Percentiles rank a stretch among this genome's conserved stretches.
Conservation (phyloP, 75 land plant species). For the Cupressus sempervirens region DNA sequence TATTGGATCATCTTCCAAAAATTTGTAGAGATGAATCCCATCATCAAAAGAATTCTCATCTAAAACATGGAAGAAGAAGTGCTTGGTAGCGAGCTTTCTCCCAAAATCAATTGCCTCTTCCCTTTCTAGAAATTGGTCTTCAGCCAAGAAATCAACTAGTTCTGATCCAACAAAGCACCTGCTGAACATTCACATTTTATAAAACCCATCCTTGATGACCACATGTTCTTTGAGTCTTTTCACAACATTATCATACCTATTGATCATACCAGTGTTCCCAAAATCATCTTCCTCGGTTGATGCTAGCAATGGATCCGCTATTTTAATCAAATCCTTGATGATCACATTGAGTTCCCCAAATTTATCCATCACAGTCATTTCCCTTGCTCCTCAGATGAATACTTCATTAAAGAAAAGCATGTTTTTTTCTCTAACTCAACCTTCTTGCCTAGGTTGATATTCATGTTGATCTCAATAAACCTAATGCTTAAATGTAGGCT, state of each 20-base stretch:
- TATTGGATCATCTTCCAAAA: slow-evolving; percentile 74
- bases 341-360: slow-evolving; percentile 61
- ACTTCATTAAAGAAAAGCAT: slow-evolving; percentile 63
- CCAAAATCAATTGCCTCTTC: slow-evolving; percentile 79
- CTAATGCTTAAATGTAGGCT: slow-evolving; percentile 45
- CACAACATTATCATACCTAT: slow-evolving; percentile 62
- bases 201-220: slow-evolving; percentile 60
- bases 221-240: slow-evolving; percentile 55
- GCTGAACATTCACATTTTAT: slow-evolving; percentile 56
- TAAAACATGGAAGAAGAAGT: slow-evolving; percentile 63
- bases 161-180: slow-evolving; percentile 76
- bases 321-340: slow-evolving; percentile 39
- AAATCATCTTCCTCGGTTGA: slow-evolving; percentile 74
- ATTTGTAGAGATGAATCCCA: slow-evolving; percentile 74
- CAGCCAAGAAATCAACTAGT: slow-evolving; percentile 73
- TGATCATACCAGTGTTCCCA: slow-evolving; percentile 42
- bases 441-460: slow-evolving; percentile 65
- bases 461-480: slow-evolving; percentile 71
- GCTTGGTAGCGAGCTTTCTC: slow-evolving; percentile 55
- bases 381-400: slow-evolving; percentile 59
- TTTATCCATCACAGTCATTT: slow-evolving; percentile 48
- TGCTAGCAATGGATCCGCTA: slow-evolving; percentile 64
- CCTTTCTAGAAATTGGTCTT: slow-evolving; percentile 79
- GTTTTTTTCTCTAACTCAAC: slow-evolving; percentile 62
- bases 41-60: slow-evolving; percentile 76